A percentile compares a stretch with the other conserved stretches of the same genome.
These are phyloP conservation scores for Protomyces inouyei DNA, from an alignment of 1,139 yeast species.

Conservation along the genomic window DNA sequence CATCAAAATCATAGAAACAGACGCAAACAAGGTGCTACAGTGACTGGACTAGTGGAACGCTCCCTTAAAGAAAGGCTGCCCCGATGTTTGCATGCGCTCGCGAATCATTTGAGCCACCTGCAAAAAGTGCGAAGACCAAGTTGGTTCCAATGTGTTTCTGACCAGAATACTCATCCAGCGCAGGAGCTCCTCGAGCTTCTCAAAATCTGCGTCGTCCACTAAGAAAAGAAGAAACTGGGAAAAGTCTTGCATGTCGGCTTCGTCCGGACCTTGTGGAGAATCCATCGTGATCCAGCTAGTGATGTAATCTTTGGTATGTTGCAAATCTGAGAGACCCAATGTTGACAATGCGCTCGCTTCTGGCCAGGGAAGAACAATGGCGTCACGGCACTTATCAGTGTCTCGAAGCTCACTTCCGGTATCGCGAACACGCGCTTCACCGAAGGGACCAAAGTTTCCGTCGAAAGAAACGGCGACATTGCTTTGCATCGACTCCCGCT, in stretches of 20 bases:
- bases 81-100: too few species aligned
- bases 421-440: too few species aligned
- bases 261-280: slow-evolving; percentile 53
- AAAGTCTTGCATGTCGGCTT: slow-evolving; percentile 47
- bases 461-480: too few species aligned
- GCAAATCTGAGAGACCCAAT: slow-evolving; percentile 34
- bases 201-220: slow-evolving; percentile 26
- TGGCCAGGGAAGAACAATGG: not conserved
- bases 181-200: slow-evolving; percentile 29
- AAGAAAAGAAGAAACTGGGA: slow-evolving; percentile 33
- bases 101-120: too few species aligned
- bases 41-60: too few species aligned
- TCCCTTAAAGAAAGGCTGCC: too few species aligned
- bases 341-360: not conserved
- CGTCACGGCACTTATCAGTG: not conserved
- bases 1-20: slow-evolving; percentile 9
- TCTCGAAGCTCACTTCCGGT: too few species aligned
- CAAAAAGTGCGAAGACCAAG: too few species aligned
- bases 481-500: too few species aligned
- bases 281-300: slow-evolving; percentile 51
- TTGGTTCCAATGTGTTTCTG: too few species aligned
- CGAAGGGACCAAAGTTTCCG: too few species aligned
- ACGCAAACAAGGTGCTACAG: not conserved
- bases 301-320: slow-evolving; percentile 43
- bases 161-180: slow-evolving; percentile 26